These are phyloP conservation scores for Pleurozium schreberi DNA, from an alignment of 225 moss, liverwort and hornwort species.

Conservation along the genomic window DNA sequence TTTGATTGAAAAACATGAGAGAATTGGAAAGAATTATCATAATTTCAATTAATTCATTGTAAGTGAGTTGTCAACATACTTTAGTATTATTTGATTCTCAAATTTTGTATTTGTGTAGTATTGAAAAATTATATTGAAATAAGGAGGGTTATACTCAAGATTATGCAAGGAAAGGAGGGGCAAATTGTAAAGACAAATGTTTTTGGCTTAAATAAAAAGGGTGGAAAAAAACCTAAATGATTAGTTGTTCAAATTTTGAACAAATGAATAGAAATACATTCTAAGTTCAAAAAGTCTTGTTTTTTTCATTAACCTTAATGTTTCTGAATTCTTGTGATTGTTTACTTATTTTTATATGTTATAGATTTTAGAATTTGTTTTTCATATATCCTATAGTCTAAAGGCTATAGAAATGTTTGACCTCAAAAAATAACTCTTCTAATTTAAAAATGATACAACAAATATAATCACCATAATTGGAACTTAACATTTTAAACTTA, in stretches of 20 bases:
- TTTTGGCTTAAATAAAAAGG: accelerated
- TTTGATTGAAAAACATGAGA: neutral
- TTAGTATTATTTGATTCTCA: too few species aligned
- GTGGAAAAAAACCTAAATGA: neutral
- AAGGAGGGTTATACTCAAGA: accelerated
- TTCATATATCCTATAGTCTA: too few species aligned
- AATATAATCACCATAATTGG: too few species aligned
- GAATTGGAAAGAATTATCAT: neutral
- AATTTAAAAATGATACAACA: too few species aligned
- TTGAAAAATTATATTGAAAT: too few species aligned
- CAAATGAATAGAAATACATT: neutral
- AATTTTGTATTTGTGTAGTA: too few species aligned
- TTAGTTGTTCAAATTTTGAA: neutral
- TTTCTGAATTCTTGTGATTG: neutral
- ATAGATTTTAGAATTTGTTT: too few species aligned
- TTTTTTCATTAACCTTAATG: neutral
- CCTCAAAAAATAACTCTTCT: too few species aligned
- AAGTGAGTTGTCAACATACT: too few species aligned
- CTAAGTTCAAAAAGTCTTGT: neutral
- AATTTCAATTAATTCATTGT: neutral
- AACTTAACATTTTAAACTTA: too few species aligned
- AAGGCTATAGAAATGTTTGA: too few species aligned
- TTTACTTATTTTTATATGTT: neutral
- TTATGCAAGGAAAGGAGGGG: neutral
- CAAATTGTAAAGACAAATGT: neutral